Base-by-base conservation (phyloP, 2,329 filamentous ascomycete species). In the Paraphoma sp. region DNA sequence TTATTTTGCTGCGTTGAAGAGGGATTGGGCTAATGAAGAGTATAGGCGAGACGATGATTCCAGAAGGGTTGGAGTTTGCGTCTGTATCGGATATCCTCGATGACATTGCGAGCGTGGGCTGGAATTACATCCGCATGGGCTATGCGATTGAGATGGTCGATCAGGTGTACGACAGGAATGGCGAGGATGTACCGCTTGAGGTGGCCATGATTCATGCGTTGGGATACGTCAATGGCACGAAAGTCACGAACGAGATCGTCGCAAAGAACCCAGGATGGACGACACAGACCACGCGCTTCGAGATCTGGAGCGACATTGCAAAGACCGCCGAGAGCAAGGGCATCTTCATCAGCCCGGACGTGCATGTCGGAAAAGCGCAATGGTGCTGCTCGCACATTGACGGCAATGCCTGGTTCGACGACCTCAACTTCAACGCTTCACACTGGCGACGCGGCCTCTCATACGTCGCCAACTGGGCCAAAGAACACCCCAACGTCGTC, bases 331-430 rank as follows among this genome's bases (percentile, higher is more conserved):
- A 65, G 8, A 60, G 64, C 16, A 70, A 71, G 29, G 68, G 69
- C 30, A 65, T 73, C 42, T 69, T 72, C 49, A 69, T 74, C 46
- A 67, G 63, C 14, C 71, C 71, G 8, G 71, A 74, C 46, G 71
- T 73, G 11, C 70, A 73, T 56, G 64, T 60, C 4, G 69, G 68
- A 23, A 72, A 70, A 49, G 70, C 70, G 17, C 63, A 72, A 60
- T 74, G 71, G 71, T 74, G 71, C 61, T 74, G 71, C 58, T 71
- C 68, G 9, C 64, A 69, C 54, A 65, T 57, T 30, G 84, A 87
- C 66, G 84, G 85, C 42, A 86, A 86, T 68, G 83, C 84, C 42
- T 87, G 85, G 84, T 86, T 86, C 70, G 80, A 80, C 63, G 68
- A 73, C 12, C 70, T 76, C 49, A 83, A 85, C 73, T 87, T 87